Conservation (phyloP, 306 rosid species). For the Leucaena leucocephala region DNA sequence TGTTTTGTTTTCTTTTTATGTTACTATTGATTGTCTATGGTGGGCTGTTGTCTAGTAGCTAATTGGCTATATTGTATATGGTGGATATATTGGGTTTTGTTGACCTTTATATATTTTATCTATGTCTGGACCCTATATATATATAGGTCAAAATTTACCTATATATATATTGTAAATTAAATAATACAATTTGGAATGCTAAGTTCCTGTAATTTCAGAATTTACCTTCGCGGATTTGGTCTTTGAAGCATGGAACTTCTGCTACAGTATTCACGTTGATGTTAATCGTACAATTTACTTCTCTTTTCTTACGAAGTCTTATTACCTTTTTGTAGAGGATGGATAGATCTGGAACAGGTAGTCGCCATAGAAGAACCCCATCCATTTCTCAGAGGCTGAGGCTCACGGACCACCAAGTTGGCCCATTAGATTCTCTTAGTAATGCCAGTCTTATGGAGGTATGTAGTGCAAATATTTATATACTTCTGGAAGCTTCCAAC, state of each 20-base stretch:
- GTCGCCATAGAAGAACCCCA: constrained; percentile 73
- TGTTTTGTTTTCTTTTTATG: not conserved
- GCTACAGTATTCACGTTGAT: not conserved
- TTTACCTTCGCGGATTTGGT: not conserved
- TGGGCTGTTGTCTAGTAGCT: constrained; percentile 1
- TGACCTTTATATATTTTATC: not conserved
- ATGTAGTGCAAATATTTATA: constrained; percentile 1
- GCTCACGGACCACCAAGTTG: constrained; percentile 60
- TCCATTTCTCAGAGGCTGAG: constrained; percentile 70
- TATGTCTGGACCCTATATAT: not conserved
- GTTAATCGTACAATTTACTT: not conserved
- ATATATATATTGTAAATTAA: not conserved
- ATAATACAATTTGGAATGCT: constrained; percentile 9
- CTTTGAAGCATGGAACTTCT: constrained; percentile 1
- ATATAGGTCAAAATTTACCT: too few relatives aligned
- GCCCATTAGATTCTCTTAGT: constrained; percentile 69
- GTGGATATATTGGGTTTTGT: not conserved
- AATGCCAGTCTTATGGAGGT: constrained; percentile 96
- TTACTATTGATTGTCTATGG: not conserved
- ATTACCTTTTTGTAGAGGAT: constrained; percentile 58
- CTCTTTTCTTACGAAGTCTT: not conserved
- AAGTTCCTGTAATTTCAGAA: not conserved
- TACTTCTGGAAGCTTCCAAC: not conserved
- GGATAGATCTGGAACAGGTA: constrained; percentile 92
- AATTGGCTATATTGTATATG: not conserved